A percentile compares a stretch with the other conserved stretches of the same genome.
phyloP scores from a whole-genome alignment of 352 stramenopile genomes.

The Albugo candida region DNA sequence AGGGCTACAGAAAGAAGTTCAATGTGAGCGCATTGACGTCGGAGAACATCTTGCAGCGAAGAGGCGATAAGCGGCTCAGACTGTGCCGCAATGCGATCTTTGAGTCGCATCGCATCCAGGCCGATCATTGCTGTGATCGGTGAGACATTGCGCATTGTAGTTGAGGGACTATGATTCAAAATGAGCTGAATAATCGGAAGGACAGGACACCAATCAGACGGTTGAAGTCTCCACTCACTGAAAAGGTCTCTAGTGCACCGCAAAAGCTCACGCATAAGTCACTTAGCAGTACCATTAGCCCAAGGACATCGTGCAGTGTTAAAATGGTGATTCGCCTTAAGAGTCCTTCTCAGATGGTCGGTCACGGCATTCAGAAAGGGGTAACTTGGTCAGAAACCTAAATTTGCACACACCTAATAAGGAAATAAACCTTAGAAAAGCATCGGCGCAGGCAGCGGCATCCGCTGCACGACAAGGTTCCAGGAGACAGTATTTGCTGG shows the following conservation, averaged over 20 bases:
- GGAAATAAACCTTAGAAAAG: too few relatives aligned
- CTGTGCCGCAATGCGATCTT: neutral
- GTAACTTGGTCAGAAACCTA: constrained; percentile 9
- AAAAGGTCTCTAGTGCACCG: too few relatives aligned
- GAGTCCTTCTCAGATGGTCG: constrained; percentile 1
- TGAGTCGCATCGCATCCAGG: neutral
- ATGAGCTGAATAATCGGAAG: neutral
- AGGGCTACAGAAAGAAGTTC: too few relatives aligned
- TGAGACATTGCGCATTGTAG: neutral
- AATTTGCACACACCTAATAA: constrained; percentile 1
- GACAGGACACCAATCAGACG: neutral
- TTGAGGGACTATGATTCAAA: constrained; percentile 3
- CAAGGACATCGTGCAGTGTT: neutral
- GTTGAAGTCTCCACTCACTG: neutral
- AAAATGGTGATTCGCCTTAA: constrained; percentile 5
- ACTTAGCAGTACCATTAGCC: constrained; percentile 4
- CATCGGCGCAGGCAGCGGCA: too few relatives aligned
- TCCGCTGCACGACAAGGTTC: too few relatives aligned
- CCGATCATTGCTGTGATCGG: constrained; percentile 4
- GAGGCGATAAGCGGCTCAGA: neutral
- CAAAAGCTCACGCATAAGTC: constrained; percentile 1
- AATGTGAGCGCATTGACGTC: too few relatives aligned
- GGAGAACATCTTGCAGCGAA: too few relatives aligned
- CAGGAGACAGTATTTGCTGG: too few relatives aligned
- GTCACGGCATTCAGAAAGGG: constrained; percentile 8